Percentiles rank a stretch among this genome's conserved stretches.
Conservation (phyloP, 306 rosid genomes). For the Rosa persica region DNA sequence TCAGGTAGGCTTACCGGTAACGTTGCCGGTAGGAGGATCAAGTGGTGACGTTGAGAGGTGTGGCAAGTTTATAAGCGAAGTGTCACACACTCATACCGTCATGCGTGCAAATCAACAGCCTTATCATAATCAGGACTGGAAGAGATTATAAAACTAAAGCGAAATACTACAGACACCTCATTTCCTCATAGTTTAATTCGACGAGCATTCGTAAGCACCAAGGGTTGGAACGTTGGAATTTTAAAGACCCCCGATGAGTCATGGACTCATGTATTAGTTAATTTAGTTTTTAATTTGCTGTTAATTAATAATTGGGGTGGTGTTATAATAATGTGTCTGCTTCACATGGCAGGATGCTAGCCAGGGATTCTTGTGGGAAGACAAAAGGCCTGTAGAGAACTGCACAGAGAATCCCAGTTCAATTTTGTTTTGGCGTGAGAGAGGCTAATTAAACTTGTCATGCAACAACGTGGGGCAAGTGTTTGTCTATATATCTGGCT, state of each 20-base stretch:
- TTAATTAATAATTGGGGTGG: constrained; percentile 19
- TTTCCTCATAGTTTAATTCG: constrained; percentile 34
- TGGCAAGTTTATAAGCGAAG: constrained; percentile 30
- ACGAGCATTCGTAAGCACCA: constrained; percentile 43
- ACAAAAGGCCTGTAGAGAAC: constrained; percentile 42
- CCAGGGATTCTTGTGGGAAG: constrained; percentile 42
- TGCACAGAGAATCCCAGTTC: constrained; percentile 74
- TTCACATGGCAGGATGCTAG: constrained; percentile 64
- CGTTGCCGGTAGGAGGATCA: neutral
- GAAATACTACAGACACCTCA: constrained; percentile 23
- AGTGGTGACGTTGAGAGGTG: constrained; percentile 32
- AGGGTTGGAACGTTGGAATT: constrained; percentile 40
- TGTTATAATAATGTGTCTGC: constrained; percentile 26
- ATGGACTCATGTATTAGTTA: constrained; percentile 5
- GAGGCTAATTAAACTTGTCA: constrained; percentile 33
- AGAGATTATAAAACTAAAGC: constrained; percentile 7
- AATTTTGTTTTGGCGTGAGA: constrained; percentile 52
- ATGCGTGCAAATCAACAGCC: constrained; percentile 41
- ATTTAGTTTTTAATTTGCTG: neutral
- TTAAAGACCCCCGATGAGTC: constrained; percentile 29
- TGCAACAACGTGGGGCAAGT: constrained; percentile 69
- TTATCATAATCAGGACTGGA: constrained; percentile 26
- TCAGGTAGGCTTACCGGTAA: constrained; percentile 9
- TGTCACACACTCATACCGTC: constrained; percentile 34
- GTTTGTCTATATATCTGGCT: constrained; percentile 30